A percentile compares a stretch with the other conserved stretches of the same genome.
These are phyloP conservation scores for Acer yangbiense DNA, from an alignment of 345 rosid genomes.

Conservation along the genomic window DNA sequence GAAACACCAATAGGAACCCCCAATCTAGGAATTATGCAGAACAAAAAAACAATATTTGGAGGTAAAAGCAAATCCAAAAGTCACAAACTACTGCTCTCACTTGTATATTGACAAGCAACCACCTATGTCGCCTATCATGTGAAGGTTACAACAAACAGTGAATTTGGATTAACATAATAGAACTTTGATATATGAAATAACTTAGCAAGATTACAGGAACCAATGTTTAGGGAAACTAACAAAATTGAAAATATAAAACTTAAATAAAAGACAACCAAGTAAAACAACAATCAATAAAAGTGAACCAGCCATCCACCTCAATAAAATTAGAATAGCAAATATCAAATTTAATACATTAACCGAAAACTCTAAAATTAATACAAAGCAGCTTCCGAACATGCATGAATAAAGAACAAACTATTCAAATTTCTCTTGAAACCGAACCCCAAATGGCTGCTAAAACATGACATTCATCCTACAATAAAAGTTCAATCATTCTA, in stretches of 20 bases:
- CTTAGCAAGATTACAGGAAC: neutral
- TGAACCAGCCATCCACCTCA: neutral
- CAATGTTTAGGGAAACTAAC: neutral
- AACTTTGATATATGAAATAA: too few species aligned
- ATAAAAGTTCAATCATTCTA: neutral
- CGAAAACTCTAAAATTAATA: neutral
- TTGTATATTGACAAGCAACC: neutral
- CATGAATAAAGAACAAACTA: neutral
- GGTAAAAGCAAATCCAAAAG: neutral
- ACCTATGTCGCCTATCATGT: neutral
- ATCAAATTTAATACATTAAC: neutral
- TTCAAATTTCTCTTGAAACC: neutral
- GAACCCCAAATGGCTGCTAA: neutral
- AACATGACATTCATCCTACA: neutral
- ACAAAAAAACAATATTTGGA: neutral
- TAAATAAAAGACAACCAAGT: neutral
- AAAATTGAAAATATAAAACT: neutral
- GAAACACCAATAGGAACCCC: neutral
- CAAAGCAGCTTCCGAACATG: neutral
- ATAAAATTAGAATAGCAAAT: neutral
- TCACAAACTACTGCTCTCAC: neutral
- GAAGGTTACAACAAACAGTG: neutral
- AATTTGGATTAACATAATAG: neutral
- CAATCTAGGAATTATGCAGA: neutral
- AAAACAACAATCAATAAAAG: neutral